Evolutionary conservation across 305 asterid species (phyloP).

Genomic region (Caryopteris hybrid): DNA sequence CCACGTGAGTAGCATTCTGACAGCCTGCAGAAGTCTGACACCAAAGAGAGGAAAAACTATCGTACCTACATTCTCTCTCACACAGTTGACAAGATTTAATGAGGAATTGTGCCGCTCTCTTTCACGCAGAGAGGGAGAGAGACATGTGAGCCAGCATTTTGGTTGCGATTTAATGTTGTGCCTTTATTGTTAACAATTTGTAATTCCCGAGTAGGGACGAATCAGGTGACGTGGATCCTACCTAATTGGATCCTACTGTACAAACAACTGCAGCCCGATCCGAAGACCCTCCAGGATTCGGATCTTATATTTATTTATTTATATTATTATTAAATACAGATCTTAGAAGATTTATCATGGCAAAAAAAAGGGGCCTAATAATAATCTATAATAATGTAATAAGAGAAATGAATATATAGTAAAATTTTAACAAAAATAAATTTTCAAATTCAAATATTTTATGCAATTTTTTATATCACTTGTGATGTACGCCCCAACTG

Average conservation of each 20-base stretch:
- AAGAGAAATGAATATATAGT: too few relatives aligned
- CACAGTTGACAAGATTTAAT: conserved; percentile 5
- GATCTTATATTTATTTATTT: too few relatives aligned
- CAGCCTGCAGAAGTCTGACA: conserved; percentile 35
- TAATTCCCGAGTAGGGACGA: not conserved
- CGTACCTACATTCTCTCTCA: conserved; percentile 18
- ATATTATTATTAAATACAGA: too few relatives aligned
- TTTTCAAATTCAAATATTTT: too few relatives aligned
- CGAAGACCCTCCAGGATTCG: too few relatives aligned
- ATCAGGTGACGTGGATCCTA: conserved; percentile 23
- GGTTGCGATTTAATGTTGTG: conserved; percentile 14
- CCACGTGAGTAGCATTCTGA: conserved; percentile 34
- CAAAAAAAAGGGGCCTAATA: too few relatives aligned
- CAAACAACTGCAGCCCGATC: not conserved
- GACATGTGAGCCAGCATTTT: conserved; percentile 18
- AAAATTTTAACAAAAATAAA: too few relatives aligned
- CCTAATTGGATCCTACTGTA: conserved; percentile 12
- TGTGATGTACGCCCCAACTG: too few relatives aligned
- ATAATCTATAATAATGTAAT: too few relatives aligned
- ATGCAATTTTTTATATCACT: too few relatives aligned
- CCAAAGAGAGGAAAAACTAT: not conserved
- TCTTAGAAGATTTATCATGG: too few relatives aligned
- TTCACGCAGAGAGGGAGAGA: conserved; percentile 4
- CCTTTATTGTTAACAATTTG: not conserved
- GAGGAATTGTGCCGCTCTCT: conserved; percentile 5